phyloP scores from a whole-genome alignment of 2,329 filamentous ascomycete genomes.

The Cryphonectria radicalis region DNA sequence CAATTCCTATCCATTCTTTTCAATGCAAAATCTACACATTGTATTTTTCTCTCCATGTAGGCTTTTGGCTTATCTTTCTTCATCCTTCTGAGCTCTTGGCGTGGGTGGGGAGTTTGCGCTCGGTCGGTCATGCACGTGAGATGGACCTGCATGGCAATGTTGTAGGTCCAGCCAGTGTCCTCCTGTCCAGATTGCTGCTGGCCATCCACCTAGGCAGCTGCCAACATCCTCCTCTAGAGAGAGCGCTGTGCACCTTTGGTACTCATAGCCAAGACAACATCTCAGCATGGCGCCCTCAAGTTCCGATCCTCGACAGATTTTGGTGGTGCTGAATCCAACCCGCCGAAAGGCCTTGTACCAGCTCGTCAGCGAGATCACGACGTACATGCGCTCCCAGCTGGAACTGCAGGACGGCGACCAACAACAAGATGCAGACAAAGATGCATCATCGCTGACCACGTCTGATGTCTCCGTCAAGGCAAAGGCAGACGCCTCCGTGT shows the following conservation, averaged over 20 bases:
- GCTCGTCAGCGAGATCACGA: slow-evolving; percentile 56
- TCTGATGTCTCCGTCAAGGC: slow-evolving; percentile 13
- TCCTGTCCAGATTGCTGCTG: not conserved
- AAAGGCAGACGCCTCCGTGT: slow-evolving; percentile 24
- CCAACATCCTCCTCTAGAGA: not conserved
- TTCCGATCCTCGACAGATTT: slow-evolving; percentile 58
- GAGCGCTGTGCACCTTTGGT: not conserved
- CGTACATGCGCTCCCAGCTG: slow-evolving; percentile 58
- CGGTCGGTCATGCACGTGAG: not conserved
- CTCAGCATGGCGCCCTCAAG: slow-evolving; percentile 56
- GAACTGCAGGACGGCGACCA: slow-evolving; percentile 40
- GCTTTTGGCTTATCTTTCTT: not conserved
- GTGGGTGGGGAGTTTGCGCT: not conserved
- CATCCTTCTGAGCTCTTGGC: slow-evolving; percentile 1
- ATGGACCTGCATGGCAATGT: not conserved
- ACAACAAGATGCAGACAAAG: not conserved
- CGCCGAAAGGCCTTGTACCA: slow-evolving; percentile 55
- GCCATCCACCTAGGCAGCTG: not conserved
- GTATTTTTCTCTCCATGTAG: not conserved
- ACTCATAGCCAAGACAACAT: not conserved
- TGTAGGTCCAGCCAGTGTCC: not conserved
- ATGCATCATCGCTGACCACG: slow-evolving; percentile 31
- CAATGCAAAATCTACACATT: not conserved
- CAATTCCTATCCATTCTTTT: not conserved
- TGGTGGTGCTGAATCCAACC: slow-evolving; percentile 58